Evolutionary conservation across 164 flowering plant genomes (phyloP).

Genomic region (Houttuynia cordata): DNA sequence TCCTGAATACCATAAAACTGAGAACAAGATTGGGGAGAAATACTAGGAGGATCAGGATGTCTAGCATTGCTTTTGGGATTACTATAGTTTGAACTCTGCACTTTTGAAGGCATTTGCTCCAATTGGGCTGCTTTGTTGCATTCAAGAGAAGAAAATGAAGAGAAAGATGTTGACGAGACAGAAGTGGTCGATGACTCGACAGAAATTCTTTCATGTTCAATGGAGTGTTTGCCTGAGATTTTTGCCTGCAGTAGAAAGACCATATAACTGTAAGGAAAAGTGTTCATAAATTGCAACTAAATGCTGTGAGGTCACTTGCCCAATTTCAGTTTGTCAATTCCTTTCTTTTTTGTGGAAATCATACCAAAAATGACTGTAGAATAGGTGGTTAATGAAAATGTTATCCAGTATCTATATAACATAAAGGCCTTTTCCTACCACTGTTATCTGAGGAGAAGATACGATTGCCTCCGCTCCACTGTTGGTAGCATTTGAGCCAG

Average conservation of each 20-base stretch:
- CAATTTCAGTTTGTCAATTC: neutral
- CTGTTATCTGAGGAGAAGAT: slow-evolving; percentile 18
- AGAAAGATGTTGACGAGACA: slow-evolving; percentile 70
- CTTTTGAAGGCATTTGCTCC: slow-evolving; percentile 29
- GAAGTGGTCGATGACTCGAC: slow-evolving; percentile 72
- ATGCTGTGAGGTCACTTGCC: neutral
- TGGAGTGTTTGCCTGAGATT: slow-evolving; percentile 17
- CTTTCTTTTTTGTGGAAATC: neutral
- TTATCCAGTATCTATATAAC: neutral
- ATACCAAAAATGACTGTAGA: neutral
- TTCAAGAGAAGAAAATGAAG: slow-evolving; percentile 66
- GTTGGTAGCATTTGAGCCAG: slow-evolving; percentile 25
- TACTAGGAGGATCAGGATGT: slow-evolving; percentile 18
- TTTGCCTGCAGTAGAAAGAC: slow-evolving; percentile 38
- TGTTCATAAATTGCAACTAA: neutral
- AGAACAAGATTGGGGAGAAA: slow-evolving; percentile 29
- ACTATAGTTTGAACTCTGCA: slow-evolving; percentile 22
- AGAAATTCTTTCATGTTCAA: slow-evolving; percentile 53
- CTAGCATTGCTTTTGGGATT: slow-evolving; percentile 24
- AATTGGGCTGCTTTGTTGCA: slow-evolving; percentile 37
- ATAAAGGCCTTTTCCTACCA: slow-evolving; percentile 16
- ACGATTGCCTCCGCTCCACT: slow-evolving; percentile 24
- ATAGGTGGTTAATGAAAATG: neutral
- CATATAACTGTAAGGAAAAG: neutral
- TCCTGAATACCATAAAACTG: slow-evolving; percentile 56